Evolutionary conservation across 352 stramenopile genomes (phyloP), one percentile per base, ranked within the genome.

Genomic region (Phytophthora crassamura): DNA sequence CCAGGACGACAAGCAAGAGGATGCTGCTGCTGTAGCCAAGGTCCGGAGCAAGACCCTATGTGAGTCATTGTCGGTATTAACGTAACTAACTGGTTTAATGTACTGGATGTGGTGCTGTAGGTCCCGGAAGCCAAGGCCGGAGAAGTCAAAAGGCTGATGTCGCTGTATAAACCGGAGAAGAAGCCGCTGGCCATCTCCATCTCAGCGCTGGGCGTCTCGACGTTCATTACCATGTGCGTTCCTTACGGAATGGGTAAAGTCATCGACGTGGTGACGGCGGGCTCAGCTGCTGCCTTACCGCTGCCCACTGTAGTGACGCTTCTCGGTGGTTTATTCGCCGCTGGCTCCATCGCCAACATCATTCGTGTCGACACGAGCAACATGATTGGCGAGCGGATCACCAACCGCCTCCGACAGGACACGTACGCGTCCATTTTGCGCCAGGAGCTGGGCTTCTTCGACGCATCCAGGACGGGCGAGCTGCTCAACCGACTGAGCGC

Each of bases 371-470:
- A 94, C 62, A 84, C 81, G 22, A 93, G 78, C 71, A 91, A 91
- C 49, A 93, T 95, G 86, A 94, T 94, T 54, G 88, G 86, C 61
- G 88, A 94, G 68, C 78, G 88, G 54, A 93, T 95, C 69, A 88
- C 83, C 25, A 91, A 88, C 56, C 80, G 84, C 2, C 69, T 95
- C 22, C 75, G 88, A 39, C 86, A 93, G 62, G 75, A 86, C 52
- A 91, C 84, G 47, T 95, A 94, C 68, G 80, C 72, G 39, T 92
- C 85, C 10, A 90, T 95, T 47, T 42, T 95, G 49, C 69, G 64
- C 25, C 94, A 98, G 62, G 95, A 98, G 46, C 59, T 96, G 32
- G 79, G 76, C 10, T 98, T 98, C 74, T 98, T 98, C 43, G 95
- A 98, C 73, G 30, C 59, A 15, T 92, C 80, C 6, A 84, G 90